Conservation (phyloP, 208 protist species). For the Histomonas meleagridis region DNA sequence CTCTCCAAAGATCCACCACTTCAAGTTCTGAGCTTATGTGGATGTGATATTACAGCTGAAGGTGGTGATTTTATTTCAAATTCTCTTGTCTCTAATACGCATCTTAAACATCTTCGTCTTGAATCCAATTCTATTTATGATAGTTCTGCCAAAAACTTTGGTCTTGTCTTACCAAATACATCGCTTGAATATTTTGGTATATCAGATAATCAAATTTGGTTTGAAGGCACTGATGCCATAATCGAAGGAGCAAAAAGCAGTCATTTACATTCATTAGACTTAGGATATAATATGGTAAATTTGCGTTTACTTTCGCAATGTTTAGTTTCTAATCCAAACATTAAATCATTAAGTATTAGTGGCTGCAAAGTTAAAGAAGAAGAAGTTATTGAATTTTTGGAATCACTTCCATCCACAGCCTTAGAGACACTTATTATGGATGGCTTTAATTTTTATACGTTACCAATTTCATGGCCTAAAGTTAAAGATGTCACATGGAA, state of each 20-base stretch:
- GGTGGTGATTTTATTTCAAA: neutral
- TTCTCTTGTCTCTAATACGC: neutral
- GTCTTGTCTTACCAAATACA: neutral
- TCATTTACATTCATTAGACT: neutral
- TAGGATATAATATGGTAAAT: conserved; percentile 13
- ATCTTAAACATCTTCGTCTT: neutral
- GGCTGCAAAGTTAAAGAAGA: neutral
- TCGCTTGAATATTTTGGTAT: neutral
- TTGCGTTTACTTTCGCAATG: neutral
- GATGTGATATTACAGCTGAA: neutral
- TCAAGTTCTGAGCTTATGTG: neutral
- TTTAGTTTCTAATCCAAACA: neutral
- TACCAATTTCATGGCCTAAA: conserved; percentile 2
- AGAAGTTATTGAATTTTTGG: neutral
- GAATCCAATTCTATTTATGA: neutral
- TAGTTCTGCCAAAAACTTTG: neutral
- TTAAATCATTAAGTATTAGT: neutral
- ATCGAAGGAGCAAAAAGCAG: no score
- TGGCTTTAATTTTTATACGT: neutral
- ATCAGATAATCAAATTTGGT: conserved; percentile 1
- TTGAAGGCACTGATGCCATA: neutral
- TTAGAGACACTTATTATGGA: conserved; percentile 1
- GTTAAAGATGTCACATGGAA: neutral
- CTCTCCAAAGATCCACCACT: neutral
- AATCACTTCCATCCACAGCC: neutral